Evolutionary conservation across 2,329 filamentous ascomycete species (phyloP).

Genomic region (Microdochium nivale): DNA sequence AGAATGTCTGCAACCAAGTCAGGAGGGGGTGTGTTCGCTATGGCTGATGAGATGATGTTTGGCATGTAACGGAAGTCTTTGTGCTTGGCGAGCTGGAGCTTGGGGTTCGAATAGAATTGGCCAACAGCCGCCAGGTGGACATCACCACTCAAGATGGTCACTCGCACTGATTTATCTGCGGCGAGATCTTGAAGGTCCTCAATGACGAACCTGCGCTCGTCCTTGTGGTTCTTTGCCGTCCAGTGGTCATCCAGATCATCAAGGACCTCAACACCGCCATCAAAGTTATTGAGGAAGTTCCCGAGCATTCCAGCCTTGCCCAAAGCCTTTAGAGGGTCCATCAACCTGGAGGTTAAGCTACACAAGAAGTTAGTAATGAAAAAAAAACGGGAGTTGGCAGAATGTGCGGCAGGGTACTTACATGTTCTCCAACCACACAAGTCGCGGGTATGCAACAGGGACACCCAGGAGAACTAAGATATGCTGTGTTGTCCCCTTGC

Average conservation of each 20-base stretch:
- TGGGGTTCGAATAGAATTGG: conserved; percentile 90
- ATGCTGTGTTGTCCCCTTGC: conserved; percentile 80
- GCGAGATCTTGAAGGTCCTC: conserved; percentile 90
- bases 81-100: conserved; percentile 71
- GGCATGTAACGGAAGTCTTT: conserved; percentile 94
- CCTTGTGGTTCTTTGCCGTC: conserved; percentile 92
- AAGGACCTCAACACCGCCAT: conserved; percentile 83
- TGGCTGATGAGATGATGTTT: conserved; percentile 88
- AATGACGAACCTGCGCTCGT: conserved; percentile 77
- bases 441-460: conserved; percentile 70
- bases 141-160: conserved; percentile 90
- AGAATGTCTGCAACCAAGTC: conserved; percentile 84
- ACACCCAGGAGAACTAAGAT: conserved; percentile 81
- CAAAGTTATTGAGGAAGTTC: conserved; percentile 76
- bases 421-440: conserved; percentile 66
- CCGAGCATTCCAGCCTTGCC: conserved; percentile 76
- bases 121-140: conserved; percentile 89
- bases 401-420: conserved; percentile 27
- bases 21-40: conserved; percentile 84
- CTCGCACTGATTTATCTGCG: conserved; percentile 80
- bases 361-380: conserved; percentile 20
- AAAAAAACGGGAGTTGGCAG: not conserved
- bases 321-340: conserved; percentile 84
- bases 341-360: conserved; percentile 73
- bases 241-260: conserved; percentile 95